phyloP scores from a whole-genome alignment of 129 eudicot genomes.

The Mikania micrantha region DNA sequence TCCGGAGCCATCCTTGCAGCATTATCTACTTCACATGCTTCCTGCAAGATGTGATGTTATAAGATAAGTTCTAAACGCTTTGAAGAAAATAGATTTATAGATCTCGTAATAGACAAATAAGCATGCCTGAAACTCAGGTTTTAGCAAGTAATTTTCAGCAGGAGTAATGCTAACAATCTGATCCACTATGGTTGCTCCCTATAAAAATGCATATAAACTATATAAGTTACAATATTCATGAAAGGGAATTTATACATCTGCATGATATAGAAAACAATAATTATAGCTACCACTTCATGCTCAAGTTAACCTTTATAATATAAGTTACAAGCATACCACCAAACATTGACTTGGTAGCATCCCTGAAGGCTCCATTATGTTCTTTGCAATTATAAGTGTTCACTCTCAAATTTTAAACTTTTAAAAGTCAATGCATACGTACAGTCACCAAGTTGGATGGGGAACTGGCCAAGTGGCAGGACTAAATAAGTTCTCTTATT shows the following conservation, averaged over 20 bases:
- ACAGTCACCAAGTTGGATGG: neutral
- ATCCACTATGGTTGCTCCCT: conserved; percentile 97
- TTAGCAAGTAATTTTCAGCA: conserved; percentile 66
- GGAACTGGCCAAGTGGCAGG: no score
- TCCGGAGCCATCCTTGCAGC: conserved; percentile 39
- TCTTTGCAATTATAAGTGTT: neutral
- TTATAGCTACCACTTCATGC: neutral
- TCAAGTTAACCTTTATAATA: neutral
- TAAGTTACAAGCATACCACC: neutral
- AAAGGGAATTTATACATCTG: neutral
- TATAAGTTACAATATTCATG: neutral
- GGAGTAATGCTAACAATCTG: conserved; percentile 73
- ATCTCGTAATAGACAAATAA: neutral
- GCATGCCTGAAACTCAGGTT: conserved; percentile 47
- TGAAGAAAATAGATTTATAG: neutral
- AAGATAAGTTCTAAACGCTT: conserved; percentile 3
- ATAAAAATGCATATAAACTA: conserved; percentile 20
- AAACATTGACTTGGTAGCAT: neutral
- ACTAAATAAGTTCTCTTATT: neutral
- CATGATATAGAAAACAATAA: neutral
- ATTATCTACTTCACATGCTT: conserved; percentile 42
- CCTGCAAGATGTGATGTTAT: conserved; percentile 38
- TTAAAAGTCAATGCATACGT: neutral
- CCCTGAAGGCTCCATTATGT: neutral
- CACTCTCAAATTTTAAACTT: neutral